Evolutionary conservation across 495 filamentous ascomycete genomes (phyloP), one percentile per base, ranked within the genome.

Genomic region (Aspergillus indologenus): DNA sequence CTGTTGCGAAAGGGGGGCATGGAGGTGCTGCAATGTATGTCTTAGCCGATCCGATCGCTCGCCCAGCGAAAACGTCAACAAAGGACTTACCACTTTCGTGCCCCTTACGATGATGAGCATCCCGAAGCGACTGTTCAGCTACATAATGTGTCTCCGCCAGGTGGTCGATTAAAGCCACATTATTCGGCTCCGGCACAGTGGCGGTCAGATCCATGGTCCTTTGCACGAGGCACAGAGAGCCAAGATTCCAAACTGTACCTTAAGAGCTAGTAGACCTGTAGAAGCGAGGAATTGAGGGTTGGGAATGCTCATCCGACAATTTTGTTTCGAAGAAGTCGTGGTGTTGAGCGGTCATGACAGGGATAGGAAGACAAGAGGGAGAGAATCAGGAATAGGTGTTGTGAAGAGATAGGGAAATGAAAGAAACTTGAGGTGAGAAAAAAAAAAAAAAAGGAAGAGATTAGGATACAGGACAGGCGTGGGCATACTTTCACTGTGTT

Each of bases 121-220:
- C 31, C 5, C 52, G 53, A 3, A 34, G 45, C 17, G 18, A 46
- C 31, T 60, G 58, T 19, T 60, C 58, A 45, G 58, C 45, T 1
- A 55, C 43, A 23, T 45, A 60, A 20, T 56, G 58, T n/a, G 55
- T 45, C 46, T 54, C 7, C 3, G 51, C 58, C 1, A 50, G 47
- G 34, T 40, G 7, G 12, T 40, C 12, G 6, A 11, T 40, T 11
- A 40, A 40, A 11, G 5, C 12, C 6, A 40, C 34, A 9, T 40
- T 15, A 40, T 15, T 11, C 34, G 12, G 34, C 34, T 40, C 7
- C 34, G 34, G 12, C 34, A 15, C 5, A 2, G 12, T 40, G 12
- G 34, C 12, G 12, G 34, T 11, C 34, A 11, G 34, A 40, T 40
- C 34, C 34, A 40, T 40, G 34, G 34, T 40, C 7, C 12, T 14